Evolutionary conservation across 306 rosid species (phyloP), one percentile per base, ranked within the genome.

Genomic region (Prunus campanulata): DNA sequence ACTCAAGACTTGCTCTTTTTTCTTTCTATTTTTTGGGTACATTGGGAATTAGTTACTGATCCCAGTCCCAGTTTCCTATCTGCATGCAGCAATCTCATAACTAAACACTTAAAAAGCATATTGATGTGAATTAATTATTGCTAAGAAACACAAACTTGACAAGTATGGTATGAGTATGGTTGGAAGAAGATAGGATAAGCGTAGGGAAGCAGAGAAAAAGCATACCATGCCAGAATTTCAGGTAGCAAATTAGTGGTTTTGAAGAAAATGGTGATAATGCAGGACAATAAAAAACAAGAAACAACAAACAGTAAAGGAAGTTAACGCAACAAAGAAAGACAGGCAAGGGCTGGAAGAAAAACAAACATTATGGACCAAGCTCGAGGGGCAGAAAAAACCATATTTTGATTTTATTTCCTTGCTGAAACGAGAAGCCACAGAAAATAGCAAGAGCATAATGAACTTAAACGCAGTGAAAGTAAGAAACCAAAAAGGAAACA

Each of bases 341-440:
- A 35, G 42, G 42, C 35, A 8, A 70, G 51, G 25, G 61, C 10
- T 10, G 72, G 59, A 64, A 68, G 44, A 42, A 69, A 72, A 20
- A 71, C 25, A 18, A 13, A 52, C 29, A 50, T 6, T n/a, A n/a
- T 30, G 70, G 62, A 44, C 51, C 27, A 67, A 20, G 32, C 77
- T 29, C 44, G 13, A 3, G 27, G 66, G 54, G 70, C 59, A 7
- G 39, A 39, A 68, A 81, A 70, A 52, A n/a, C 47, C 78, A 68
- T 51, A 83, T 67, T 70, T 71, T 73, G 13, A 61, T 83, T 75
- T 83, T 80, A 83, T 83, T 83, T 79, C 85, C 87, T 76, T 76
- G 49, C 68, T 76, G 80, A 79, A 83, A 65, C 22, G 50, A 44
- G 63, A 30, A 57, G 69, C 78, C 84, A 76, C 81, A 80, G 78